Conservation (phyloP, 495 filamentous ascomycete genomes). For the Penicillium antarcticum region DNA sequence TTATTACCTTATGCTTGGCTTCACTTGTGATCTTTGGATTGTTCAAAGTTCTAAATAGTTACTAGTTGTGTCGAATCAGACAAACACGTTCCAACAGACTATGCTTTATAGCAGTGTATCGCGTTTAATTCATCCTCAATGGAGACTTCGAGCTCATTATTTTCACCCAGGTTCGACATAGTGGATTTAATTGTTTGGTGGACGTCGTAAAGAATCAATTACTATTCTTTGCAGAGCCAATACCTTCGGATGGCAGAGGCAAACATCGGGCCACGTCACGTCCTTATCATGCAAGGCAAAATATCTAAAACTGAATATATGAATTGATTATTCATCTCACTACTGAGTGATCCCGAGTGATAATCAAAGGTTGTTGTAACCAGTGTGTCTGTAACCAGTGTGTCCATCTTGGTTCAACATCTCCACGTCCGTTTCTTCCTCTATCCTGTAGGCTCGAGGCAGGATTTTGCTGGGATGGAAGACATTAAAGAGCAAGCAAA, state of each 20-base stretch:
- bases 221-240: too few relatives aligned
- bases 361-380: not conserved
- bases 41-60: slow-evolving; percentile 27
- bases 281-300: not conserved
- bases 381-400: not conserved
- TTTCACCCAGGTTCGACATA: slow-evolving; percentile 16
- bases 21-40: slow-evolving; percentile 40
- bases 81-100: not conserved
- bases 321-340: too few relatives aligned
- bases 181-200: not conserved
- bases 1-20: slow-evolving; percentile 39
- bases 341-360: not conserved
- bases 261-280: not conserved
- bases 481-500: slow-evolving; percentile 46
- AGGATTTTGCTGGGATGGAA: slow-evolving; percentile 19
- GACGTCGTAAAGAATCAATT: too few relatives aligned
- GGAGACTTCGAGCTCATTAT: slow-evolving; percentile 12
- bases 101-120: slow-evolving; percentile 26
- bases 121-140: slow-evolving; percentile 22
- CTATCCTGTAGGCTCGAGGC: not conserved
- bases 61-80: not conserved
- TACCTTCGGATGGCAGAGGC: too few relatives aligned
- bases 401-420: slow-evolving; percentile 6
- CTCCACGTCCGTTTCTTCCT: slow-evolving; percentile 5
- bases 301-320: too few relatives aligned